Conservation (phyloP, 306 rosid genomes). For the Mimosa pudica region DNA sequence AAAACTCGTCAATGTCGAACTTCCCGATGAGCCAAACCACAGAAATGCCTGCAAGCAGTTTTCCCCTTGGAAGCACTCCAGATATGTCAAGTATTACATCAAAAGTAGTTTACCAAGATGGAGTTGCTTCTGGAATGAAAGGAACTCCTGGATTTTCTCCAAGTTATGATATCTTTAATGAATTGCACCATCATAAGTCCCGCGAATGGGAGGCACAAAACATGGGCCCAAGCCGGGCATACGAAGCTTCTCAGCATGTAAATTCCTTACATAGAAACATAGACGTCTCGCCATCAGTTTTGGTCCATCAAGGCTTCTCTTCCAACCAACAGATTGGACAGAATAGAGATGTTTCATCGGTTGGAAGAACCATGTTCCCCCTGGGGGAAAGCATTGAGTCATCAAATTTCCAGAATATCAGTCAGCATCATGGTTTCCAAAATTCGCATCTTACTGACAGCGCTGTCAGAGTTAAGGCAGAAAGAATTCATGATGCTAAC, state of each 20-base stretch:
- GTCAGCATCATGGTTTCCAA: constrained; percentile 45
- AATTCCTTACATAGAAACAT: constrained; percentile 63
- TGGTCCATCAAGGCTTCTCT: constrained; percentile 74
- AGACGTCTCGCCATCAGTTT: constrained; percentile 60
- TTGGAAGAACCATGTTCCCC: constrained; percentile 58
- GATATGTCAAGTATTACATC: constrained; percentile 58
- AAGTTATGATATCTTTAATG: constrained; percentile 82
- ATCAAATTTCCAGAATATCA: constrained; percentile 51
- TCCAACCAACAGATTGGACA: constrained; percentile 56
- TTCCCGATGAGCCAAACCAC: constrained; percentile 73
- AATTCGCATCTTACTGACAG: constrained; percentile 49
- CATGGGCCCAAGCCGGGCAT: constrained; percentile 55
- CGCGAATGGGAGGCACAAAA: constrained; percentile 82
- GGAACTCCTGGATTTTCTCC: constrained; percentile 54
- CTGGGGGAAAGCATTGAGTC: constrained; percentile 51
- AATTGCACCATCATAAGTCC: constrained; percentile 68
- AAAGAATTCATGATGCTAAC: constrained; percentile 60
- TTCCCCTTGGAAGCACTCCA: constrained; percentile 74
- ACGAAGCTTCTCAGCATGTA: constrained; percentile 62
- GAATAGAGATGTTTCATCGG: constrained; percentile 45
- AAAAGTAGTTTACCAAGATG: constrained; percentile 67
- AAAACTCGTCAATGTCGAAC: constrained; percentile 60
- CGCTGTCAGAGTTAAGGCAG: constrained; percentile 66
- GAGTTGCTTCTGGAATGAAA: constrained; percentile 61
- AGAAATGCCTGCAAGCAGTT: constrained; percentile 65